Evolutionary conservation across 1,284 basidiomycete genomes (phyloP), one percentile per base, ranked within the genome.

Genomic region (Prillingera fragicola): DNA sequence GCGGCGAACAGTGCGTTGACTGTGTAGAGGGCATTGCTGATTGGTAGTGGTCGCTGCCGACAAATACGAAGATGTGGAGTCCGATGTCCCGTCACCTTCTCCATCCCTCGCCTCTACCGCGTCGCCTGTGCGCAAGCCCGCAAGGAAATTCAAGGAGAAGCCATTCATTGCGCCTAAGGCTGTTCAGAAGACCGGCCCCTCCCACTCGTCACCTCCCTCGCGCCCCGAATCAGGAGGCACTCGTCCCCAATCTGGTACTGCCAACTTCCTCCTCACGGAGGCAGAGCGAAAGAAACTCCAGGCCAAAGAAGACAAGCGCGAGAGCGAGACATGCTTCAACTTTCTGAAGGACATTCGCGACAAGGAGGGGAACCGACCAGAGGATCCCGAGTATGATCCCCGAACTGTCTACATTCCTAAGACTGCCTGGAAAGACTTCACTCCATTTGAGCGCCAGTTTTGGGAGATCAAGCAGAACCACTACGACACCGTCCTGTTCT

Each of bases 391-490:
- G n/a, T 97, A 96, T 63, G 95, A 99, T 63, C 85, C 86, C 3
- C 78, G 94, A 46, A 96, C 95, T 0, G 72, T 98, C 34, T 81
- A 79, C 63, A 81, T 98, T 41, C 92, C 94, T 0, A 73, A 77
- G 23, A 78, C 74, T 37, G 82, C 83, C 0, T 95, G 91, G 90
- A 75, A 77, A 14, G 74, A 77, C 1, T 95, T 99, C 61, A 92
- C 91, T 0, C 91, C 92, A 0, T 99, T 99, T 62, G 94, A 99
- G 73, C 56, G 52, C 35, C 57, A 90, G 81, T 95, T 95, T 67
- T 95, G 91, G 91, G 85, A 89, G 76, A 96, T 96, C 74, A 96
- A 96, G 67, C 87, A 91, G 70, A 85, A 90, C 59, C 89, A 94
- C 62, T 91, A 81, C 63, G 90, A 94, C 70, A 92, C 88, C 6